These are phyloP conservation scores for Knoxdaviesia proteae DNA, from an alignment of 2,329 filamentous ascomycete genomes.

Conservation along the genomic window DNA sequence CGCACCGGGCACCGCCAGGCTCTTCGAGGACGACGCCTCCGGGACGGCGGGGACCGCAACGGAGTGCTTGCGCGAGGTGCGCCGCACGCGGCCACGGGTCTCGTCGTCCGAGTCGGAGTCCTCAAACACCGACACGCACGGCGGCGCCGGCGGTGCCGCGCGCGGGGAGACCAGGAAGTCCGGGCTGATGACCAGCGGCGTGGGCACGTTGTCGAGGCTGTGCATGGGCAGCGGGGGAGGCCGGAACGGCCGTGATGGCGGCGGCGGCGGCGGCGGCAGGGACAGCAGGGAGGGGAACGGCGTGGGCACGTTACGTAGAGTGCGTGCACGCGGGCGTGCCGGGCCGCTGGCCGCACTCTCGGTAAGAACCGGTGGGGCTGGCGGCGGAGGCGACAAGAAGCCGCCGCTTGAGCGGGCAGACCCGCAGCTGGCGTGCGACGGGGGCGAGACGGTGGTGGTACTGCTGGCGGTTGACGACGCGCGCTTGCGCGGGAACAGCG, in stretches of 20 bases:
- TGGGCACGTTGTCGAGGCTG: background rate
- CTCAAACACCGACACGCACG: constrained; percentile 1
- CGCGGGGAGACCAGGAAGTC: background rate
- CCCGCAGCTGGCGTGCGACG: too few species aligned
- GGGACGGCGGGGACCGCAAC: too few species aligned
- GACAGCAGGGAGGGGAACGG: background rate
- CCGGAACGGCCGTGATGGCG: background rate
- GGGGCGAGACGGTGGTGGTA: too few species aligned
- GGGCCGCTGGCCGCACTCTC: too few species aligned
- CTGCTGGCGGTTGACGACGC: too few species aligned
- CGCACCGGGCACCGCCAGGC: too few species aligned
- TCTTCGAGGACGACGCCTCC: too few species aligned
- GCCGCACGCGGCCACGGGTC: background rate
- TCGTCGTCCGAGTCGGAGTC: constrained; percentile 2
- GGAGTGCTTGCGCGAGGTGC: background rate
- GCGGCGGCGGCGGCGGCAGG: background rate
- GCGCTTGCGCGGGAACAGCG: background rate
- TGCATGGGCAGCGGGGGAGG: background rate
- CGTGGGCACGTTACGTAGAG: too few species aligned
- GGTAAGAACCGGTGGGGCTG: too few species aligned
- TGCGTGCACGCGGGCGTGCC: too few species aligned
- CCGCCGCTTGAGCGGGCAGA: too few species aligned
- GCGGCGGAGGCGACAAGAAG: too few species aligned
- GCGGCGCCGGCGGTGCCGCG: background rate
- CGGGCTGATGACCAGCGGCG: background rate